Conservation (phyloP, 2,329 filamentous ascomycete genomes). For the Neodidymelliopsis sp. region DNA sequence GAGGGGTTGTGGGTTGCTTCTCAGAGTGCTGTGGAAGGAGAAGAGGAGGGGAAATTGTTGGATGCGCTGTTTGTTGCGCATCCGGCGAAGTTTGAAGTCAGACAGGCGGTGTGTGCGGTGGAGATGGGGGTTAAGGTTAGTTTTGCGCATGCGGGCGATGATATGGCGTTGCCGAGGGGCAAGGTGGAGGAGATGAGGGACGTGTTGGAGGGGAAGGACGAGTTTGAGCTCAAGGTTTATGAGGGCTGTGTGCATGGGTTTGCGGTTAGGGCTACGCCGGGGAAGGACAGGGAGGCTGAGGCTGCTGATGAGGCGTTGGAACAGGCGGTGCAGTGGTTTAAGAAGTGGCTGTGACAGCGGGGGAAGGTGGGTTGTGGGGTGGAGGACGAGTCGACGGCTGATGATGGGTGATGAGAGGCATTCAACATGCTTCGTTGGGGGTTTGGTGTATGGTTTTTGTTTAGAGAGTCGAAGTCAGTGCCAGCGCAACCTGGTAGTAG, state of each 20-base stretch:
- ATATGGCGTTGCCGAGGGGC: conserved; percentile 23
- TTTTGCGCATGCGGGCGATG: conserved; percentile 29
- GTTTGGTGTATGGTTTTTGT: too few species aligned
- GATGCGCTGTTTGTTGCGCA: conserved; percentile 31
- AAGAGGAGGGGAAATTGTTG: background rate
- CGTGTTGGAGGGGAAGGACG: conserved; percentile 22
- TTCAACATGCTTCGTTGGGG: background rate
- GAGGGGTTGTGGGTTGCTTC: conserved; percentile 39
- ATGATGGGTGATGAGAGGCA: background rate
- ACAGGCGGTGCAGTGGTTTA: conserved; percentile 36
- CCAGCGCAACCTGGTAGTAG: too few species aligned
- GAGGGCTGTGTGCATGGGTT: conserved; percentile 33
- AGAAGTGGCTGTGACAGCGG: conserved; percentile 28
- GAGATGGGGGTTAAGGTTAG: background rate
- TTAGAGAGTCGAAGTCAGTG: too few species aligned
- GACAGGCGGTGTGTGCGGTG: conserved; percentile 4
- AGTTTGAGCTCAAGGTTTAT: conserved; percentile 31
- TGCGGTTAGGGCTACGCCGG: conserved; percentile 32
- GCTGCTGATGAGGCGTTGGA: conserved; percentile 32
- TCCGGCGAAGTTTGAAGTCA: conserved; percentile 17
- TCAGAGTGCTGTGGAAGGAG: conserved; percentile 13
- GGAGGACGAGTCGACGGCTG: background rate
- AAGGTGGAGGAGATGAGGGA: conserved; percentile 25
- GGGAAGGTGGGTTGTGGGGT: background rate
- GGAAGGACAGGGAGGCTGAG: conserved; percentile 22